Base-by-base conservation (phyloP, 768 basidiomycete genomes). In the Dacryopinax spathularia region DNA sequence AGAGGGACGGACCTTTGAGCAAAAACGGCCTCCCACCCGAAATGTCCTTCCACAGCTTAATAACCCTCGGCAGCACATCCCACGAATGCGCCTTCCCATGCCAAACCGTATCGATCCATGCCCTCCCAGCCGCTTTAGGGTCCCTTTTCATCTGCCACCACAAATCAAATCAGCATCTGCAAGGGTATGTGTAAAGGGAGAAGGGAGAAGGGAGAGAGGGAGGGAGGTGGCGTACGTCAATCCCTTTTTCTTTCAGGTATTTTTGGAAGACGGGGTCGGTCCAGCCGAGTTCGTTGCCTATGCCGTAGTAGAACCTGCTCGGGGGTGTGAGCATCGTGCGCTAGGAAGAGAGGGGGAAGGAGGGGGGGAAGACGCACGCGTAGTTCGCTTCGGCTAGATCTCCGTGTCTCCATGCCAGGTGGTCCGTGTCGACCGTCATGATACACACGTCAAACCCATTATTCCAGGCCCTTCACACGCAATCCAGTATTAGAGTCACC, bases 341-440 rank as follows among this genome's bases (percentile, higher is more conserved):
- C 16, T 15, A 41, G 7, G 39, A 18, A 41, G 39, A 22, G 7
- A 41, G 39, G 6, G n/a, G 12, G 43, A 12, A 34, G 33, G 33
- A 60, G 20, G 33, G 15, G 33, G 9, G 15, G 75, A 74, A 20
- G 63, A 65, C 60, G 33, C 59, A 69, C 41, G 70, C 74, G 65
- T 82, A 81, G 68, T 82, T 82, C 62, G 78, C 82, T 27, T 62
- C 70, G 0, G 87, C 88, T 20, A 90, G 72, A 66, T 75, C 70
- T 16, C 78, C 74, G 15, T 66, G 70, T 43, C 77, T 72, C 64
- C 69, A 79, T 16, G 77, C 81, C 35, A 81, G 72, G 67, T 81
- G 77, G 79, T 80, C 80, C 56, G 80, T 81, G 65, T 79, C 78
- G 15, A 78, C 75, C 0, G 79, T 80, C 60, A 80, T 73, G 75